These are phyloP conservation scores for Endothia cerciana DNA, from an alignment of 2,329 filamentous ascomycete species.

Conservation along the genomic window DNA sequence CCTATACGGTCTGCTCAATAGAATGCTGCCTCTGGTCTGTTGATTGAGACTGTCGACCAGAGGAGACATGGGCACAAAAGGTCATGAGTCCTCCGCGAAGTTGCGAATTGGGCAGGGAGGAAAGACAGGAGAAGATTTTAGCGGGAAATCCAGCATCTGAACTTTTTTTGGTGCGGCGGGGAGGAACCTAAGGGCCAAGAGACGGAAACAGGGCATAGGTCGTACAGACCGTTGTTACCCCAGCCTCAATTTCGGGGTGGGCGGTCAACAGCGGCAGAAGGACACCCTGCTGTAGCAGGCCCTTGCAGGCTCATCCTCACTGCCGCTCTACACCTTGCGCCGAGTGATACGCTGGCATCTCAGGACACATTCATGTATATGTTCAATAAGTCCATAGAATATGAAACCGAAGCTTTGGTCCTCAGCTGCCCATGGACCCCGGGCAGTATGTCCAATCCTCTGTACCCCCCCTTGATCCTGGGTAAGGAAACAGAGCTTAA, in stretches of 20 bases:
- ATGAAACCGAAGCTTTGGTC: neutral
- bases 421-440: neutral
- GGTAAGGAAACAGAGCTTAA: neutral
- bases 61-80: neutral
- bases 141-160: neutral
- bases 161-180: too few relatives aligned
- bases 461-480: neutral
- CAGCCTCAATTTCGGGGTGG: neutral
- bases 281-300: neutral
- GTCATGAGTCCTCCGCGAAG: neutral
- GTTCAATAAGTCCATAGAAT: too few relatives aligned
- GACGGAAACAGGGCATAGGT: neutral
- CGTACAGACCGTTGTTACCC: neutral
- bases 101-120: neutral
- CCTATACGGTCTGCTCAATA: neutral
- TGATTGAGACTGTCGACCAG: neutral
- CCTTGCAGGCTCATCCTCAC: neutral
- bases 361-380: neutral
- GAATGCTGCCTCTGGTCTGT: neutral
- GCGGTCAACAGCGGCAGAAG: slow-evolving; percentile 4
- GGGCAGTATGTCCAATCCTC: neutral
- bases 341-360: too few relatives aligned
- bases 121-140: neutral
- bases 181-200: neutral
- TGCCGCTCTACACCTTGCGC: too few relatives aligned